A percentile compares a stretch with the other conserved stretches of the same genome.
These are phyloP conservation scores for Achaetomiella virescens DNA, from an alignment of 495 filamentous ascomycete genomes.

Conservation along the genomic window DNA sequence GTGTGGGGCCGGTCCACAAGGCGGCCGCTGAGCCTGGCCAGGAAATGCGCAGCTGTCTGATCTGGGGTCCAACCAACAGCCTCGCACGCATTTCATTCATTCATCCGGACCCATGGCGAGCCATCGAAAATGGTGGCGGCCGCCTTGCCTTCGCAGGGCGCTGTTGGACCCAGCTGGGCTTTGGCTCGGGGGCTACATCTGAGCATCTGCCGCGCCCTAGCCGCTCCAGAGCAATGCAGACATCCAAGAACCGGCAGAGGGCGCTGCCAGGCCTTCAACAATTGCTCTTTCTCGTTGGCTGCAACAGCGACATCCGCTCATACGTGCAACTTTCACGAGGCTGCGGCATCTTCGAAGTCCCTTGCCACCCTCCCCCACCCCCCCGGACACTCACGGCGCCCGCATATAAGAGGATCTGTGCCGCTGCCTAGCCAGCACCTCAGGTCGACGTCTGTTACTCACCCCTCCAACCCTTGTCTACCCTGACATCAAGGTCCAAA, in stretches of 20 bases:
- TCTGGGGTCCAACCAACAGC: background rate
- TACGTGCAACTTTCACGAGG: conserved; percentile 4
- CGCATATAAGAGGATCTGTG: background rate
- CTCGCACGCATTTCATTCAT: background rate
- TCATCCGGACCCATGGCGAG: background rate
- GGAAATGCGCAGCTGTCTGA: conserved; percentile 7
- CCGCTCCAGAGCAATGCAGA: background rate
- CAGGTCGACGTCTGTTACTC: background rate
- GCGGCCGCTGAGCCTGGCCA: conserved; percentile 14
- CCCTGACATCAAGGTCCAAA: background rate
- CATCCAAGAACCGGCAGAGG: background rate
- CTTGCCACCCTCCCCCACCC: background rate
- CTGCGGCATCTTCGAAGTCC: conserved; percentile 4
- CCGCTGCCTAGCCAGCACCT: conserved; percentile 9
- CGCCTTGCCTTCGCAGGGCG: background rate
- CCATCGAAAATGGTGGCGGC: conserved; percentile 7
- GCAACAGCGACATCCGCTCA: background rate
- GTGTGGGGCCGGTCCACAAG: conserved; percentile 1
- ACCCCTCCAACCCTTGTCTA: background rate
- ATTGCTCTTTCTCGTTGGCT: too few relatives aligned
- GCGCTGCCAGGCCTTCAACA: background rate
- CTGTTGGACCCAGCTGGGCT: background rate
- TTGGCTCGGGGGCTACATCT: background rate
- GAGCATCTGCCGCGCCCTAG: background rate
- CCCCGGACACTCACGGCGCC: background rate